phyloP scores from a whole-genome alignment of 2,329 filamentous ascomycete genomes.

The Ascomycota sp. region DNA sequence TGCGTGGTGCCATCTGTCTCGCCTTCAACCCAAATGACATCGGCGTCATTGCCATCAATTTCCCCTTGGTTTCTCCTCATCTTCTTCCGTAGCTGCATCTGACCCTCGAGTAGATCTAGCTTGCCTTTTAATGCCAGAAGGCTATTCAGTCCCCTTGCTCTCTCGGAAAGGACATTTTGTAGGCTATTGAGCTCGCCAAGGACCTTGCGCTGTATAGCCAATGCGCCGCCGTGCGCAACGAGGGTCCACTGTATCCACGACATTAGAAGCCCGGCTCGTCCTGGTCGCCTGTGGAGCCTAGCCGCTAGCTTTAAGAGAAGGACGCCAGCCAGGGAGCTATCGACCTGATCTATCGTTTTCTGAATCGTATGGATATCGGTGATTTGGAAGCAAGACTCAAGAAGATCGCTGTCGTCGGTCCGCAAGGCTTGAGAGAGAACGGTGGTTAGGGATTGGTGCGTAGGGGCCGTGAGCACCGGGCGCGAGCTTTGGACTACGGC shows the following conservation, averaged over 20 bases:
- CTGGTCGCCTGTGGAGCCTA: constrained; percentile 68
- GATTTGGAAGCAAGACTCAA: constrained; percentile 80
- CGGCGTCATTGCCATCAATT: constrained; percentile 35
- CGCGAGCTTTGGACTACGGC: constrained; percentile 19
- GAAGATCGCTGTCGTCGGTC: constrained; percentile 73
- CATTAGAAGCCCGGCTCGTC: constrained; percentile 76
- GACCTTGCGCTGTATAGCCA: constrained; percentile 71
- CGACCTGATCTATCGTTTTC: constrained; percentile 75
- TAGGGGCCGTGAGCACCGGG: constrained; percentile 37
- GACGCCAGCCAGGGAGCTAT: constrained; percentile 59
- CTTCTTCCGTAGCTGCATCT: constrained; percentile 59
- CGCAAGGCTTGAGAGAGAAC: constrained; percentile 86
- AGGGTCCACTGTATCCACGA: constrained; percentile 93
- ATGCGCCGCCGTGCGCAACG: constrained; percentile 74
- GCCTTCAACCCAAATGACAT: constrained; percentile 77
- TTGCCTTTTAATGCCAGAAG: constrained; percentile 84
- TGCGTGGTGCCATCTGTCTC: constrained; percentile 38
- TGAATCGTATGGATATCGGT: constrained; percentile 59
- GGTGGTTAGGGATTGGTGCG: constrained; percentile 66
- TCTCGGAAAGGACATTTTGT: constrained; percentile 72
- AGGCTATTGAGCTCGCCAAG: constrained; percentile 58
- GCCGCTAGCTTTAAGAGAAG: constrained; percentile 74
- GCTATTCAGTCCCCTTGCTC: constrained; percentile 62
- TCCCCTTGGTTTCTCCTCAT: constrained; percentile 32
- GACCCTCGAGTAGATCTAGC: constrained; percentile 79